Conservation (phyloP, 2,329 filamentous ascomycete genomes). For the Pleurostoma richardsiae region DNA sequence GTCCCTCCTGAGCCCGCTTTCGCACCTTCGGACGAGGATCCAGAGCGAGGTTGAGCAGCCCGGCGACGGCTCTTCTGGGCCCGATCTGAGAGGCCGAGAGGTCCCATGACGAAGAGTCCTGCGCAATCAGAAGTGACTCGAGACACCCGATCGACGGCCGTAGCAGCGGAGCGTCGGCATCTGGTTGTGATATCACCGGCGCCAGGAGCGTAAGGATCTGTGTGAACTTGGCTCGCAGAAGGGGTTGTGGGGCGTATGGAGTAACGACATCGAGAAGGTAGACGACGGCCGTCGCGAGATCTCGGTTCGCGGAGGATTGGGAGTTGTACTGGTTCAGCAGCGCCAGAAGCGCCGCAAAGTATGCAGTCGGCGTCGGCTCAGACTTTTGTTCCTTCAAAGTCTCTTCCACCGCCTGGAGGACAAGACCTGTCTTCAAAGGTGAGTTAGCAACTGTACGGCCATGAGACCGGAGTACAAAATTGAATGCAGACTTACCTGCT, state of each 20-base stretch:
- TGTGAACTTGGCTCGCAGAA: slow-evolving; percentile 91
- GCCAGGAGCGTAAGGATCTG: slow-evolving; percentile 86
- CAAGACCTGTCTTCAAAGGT: slow-evolving; percentile 64
- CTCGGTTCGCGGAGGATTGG: slow-evolving; percentile 68
- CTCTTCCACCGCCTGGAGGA: slow-evolving; percentile 88
- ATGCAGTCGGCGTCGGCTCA: slow-evolving; percentile 78
- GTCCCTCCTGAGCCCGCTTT: slow-evolving; percentile 85
- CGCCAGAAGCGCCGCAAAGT: slow-evolving; percentile 91
- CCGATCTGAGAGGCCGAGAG: slow-evolving; percentile 77
- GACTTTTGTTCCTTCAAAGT: slow-evolving; percentile 86
- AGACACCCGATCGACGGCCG: slow-evolving; percentile 87
- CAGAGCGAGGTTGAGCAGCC: slow-evolving; percentile 76
- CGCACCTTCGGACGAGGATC: slow-evolving; percentile 90
- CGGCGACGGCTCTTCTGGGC: slow-evolving; percentile 81
- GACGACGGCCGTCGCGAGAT: slow-evolving; percentile 79
- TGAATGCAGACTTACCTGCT: slow-evolving; percentile 58
- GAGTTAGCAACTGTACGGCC: neutral
- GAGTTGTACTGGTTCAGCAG: slow-evolving; percentile 74
- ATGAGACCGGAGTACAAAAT: slow-evolving; percentile 13
- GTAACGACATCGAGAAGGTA: slow-evolving; percentile 94
- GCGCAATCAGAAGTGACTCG: slow-evolving; percentile 83
- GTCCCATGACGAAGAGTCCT: slow-evolving; percentile 85
- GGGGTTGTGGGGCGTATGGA: slow-evolving; percentile 74
- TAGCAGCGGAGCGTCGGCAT: slow-evolving; percentile 82
- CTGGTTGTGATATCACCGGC: slow-evolving; percentile 71